Evolutionary conservation across 2,329 filamentous ascomycete genomes (phyloP).

Genomic region (Claviceps cyperi): DNA sequence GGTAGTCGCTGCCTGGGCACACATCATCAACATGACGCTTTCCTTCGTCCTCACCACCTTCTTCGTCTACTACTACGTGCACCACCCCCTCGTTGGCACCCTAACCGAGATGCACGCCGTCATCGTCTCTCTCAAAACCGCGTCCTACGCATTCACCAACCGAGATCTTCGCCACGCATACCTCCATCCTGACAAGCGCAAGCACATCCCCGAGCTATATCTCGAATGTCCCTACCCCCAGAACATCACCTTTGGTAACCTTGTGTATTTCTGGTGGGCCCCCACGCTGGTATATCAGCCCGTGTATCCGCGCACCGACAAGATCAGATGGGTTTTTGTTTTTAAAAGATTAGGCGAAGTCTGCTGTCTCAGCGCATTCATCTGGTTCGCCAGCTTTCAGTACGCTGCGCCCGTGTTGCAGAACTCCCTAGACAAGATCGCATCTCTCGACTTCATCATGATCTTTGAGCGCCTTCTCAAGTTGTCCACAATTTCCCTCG

Average conservation of each 20-base stretch:
- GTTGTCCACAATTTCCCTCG: constrained; percentile 82
- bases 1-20: constrained; percentile 65
- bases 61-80: constrained; percentile 79
- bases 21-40: constrained; percentile 69
- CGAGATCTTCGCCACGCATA: constrained; percentile 85
- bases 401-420: constrained; percentile 81
- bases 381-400: constrained; percentile 90
- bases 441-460: constrained; percentile 61
- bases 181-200: constrained; percentile 56
- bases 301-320: constrained; percentile 73
- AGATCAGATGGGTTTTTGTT: constrained; percentile 79
- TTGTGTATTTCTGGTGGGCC: constrained; percentile 96
- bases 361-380: constrained; percentile 65
- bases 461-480: constrained; percentile 88
- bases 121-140: constrained; percentile 91
- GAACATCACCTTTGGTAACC: constrained; percentile 78
- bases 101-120: constrained; percentile 82
- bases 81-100: constrained; percentile 88
- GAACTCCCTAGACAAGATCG: constrained; percentile 82
- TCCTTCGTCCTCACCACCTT: constrained; percentile 69
- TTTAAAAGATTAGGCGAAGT: constrained; percentile 69
- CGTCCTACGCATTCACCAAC: constrained; percentile 93
- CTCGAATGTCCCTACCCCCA: constrained; percentile 69
- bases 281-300: constrained; percentile 95
- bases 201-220: constrained; percentile 71